Conservation (phyloP, 2,329 filamentous ascomycete species). For the Neurospora sp. region DNA sequence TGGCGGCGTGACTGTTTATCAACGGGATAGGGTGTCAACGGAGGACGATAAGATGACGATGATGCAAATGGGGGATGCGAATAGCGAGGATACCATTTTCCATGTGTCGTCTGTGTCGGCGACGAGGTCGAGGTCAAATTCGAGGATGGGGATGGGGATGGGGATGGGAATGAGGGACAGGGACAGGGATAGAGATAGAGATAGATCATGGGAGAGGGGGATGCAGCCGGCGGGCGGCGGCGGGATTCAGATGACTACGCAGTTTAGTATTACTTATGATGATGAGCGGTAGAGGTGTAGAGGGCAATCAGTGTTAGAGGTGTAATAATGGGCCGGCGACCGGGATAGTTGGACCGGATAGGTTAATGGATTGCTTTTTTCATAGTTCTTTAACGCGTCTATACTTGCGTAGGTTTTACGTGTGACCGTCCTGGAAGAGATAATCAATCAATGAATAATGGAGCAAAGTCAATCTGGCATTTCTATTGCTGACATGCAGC, state of each 20-base stretch:
- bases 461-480: not conserved
- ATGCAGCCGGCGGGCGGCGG: not conserved
- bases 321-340: not conserved
- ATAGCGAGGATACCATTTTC: not conserved
- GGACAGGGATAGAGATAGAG: not conserved
- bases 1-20: not conserved
- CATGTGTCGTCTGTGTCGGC: not conserved
- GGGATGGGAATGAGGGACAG: not conserved
- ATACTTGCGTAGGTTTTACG: no score
- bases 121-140: not conserved
- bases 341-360: not conserved
- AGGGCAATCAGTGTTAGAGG: not conserved
- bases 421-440: no score
- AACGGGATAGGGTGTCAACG: not conserved
- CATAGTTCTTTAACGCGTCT: no score
- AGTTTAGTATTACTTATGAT: slow-evolving; percentile 3
- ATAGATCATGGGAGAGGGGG: not conserved
- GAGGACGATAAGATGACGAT: not conserved
- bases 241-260: slow-evolving; percentile 3
- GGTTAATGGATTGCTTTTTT: not conserved
- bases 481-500: not conserved
- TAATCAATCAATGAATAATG: not conserved
- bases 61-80: not conserved
- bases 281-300: not conserved
- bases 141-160: not conserved